These are phyloP conservation scores for Lachnellula hyalina DNA, from an alignment of 2,329 filamentous ascomycete genomes.

Conservation along the genomic window DNA sequence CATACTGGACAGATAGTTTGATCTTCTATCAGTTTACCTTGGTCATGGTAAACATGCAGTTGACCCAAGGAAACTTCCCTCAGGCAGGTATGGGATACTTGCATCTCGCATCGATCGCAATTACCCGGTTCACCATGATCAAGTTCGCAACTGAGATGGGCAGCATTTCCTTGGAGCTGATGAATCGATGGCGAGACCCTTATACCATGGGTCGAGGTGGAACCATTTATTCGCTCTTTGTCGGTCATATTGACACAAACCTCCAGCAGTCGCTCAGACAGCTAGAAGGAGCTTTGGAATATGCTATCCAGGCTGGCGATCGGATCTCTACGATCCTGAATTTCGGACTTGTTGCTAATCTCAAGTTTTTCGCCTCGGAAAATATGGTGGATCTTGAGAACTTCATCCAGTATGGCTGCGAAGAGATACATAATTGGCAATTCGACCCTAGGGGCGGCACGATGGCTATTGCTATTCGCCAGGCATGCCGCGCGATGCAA, in stretches of 20 bases:
- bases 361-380: slow-evolving; percentile 65
- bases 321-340: slow-evolving; percentile 67
- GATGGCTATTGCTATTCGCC: slow-evolving; percentile 59
- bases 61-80: slow-evolving; percentile 59
- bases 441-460: slow-evolving; percentile 66
- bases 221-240: slow-evolving; percentile 63
- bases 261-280: slow-evolving; percentile 52
- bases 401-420: slow-evolving; percentile 63
- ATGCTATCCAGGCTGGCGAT: slow-evolving; percentile 62
- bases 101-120: slow-evolving; percentile 60
- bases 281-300: slow-evolving; percentile 62
- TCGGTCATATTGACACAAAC: slow-evolving; percentile 65
- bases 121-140: slow-evolving; percentile 66
- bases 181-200: slow-evolving; percentile 56
- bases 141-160: slow-evolving; percentile 63
- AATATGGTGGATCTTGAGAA: slow-evolving; percentile 64
- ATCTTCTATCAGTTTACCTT: slow-evolving; percentile 69
- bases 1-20: slow-evolving; percentile 67
- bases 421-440: slow-evolving; percentile 69
- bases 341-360: slow-evolving; percentile 60
- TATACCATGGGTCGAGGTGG: slow-evolving; percentile 64
- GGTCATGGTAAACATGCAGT: slow-evolving; percentile 60
- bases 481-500: slow-evolving; percentile 64
- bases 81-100: slow-evolving; percentile 67
- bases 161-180: slow-evolving; percentile 55